phyloP scores from a whole-genome alignment of 306 rosid species.

The Bauhinia variegata region DNA sequence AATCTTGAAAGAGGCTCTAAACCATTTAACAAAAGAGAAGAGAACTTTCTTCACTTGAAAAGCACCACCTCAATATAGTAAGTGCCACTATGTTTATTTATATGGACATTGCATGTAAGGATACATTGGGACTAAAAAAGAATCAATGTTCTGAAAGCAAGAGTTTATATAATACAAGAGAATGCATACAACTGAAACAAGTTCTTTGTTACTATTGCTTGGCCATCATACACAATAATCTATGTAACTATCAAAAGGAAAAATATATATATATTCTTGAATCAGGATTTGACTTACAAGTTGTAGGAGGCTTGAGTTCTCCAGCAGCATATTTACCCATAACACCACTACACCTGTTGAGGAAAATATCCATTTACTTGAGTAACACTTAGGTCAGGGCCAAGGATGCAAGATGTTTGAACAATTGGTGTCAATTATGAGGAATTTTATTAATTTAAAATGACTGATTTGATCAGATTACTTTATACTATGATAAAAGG shows the following conservation, averaged over 20 bases:
- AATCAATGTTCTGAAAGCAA: no score
- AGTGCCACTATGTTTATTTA: no score
- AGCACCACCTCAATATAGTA: no score
- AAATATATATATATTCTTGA: background rate
- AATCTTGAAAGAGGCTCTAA: no score
- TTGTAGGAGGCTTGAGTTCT: constrained; percentile 90
- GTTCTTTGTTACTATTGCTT: constrained; percentile 6
- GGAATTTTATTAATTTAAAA: background rate
- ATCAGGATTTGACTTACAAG: constrained; percentile 53
- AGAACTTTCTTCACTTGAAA: no score
- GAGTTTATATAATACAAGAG: background rate
- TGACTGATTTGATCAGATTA: background rate
- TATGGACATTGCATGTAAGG: no score
- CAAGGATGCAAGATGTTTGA: background rate
- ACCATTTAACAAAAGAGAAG: no score
- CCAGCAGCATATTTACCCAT: constrained; percentile 99
- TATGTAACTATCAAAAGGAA: background rate
- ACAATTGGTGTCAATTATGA: background rate
- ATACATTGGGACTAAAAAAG: no score
- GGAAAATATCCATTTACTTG: constrained; percentile 15
- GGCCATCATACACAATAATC: background rate
- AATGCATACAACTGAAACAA: background rate
- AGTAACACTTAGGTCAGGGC: constrained; percentile 4
- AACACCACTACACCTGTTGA: constrained; percentile 96
- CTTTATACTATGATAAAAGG: background rate